Base-by-base conservation (phyloP, 2,329 filamentous ascomycete species). In the Neopestalotiopsis rosae region DNA sequence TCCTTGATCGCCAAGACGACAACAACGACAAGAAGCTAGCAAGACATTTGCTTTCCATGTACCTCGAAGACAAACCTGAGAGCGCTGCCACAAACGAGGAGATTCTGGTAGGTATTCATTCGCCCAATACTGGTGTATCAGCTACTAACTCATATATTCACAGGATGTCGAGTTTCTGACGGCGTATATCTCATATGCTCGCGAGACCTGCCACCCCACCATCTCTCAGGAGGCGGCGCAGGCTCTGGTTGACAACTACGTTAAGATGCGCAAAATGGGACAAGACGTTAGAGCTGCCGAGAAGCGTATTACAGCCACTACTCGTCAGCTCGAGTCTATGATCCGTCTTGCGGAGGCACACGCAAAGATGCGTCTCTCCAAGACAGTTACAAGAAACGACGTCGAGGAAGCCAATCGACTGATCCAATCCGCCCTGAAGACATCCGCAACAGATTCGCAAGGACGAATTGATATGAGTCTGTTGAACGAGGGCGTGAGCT, bases 381-480 rank as follows among this genome's bases (percentile, higher is more conserved):
- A 85, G 2, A 88, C 86, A 14, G 96, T 99, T 57, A 94, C 93
- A 0, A 89, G 88, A 34, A 88, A 88, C 63, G 97, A 99, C 76
- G 97, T 99, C 5, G 84, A 90, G 64, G 96, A 99, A 83, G 95
- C 96, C 0, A 94, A 97, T 61, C 92, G 96, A 12, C 86, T 99
- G 57, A 99, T 99, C 81, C 94, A 95, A 77, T 93, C 91, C 0
- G 96, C 97, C 1, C 89, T 99, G 77, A 98, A 98, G 86, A 97
- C 97, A 72, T 94, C 95, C 0, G 96, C 96, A n/a, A 99, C 97
- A 0, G 97, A 99, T 79, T 85, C 94, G 0, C 88, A 97, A 74
- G 96, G 96, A 67, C 87, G 97, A 68, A 98, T 99, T 76, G 96
- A 99, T 79, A 98, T 99, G 96, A 92, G 93, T 68, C 85, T 99